Evolutionary conservation across 129 eudicot genomes (phyloP).

Genomic region (carrot (Daucus carota)): DH1_v3.0 NC_030381.2:50107001-50107500

Average conservation of each 20-base stretch:
- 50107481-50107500: conserved; percentile 93
- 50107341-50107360: too few species aligned
- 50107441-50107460: conserved; percentile 74
- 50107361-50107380: too few species aligned
- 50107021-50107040: conserved; percentile 58
- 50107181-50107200: conserved; percentile 80
- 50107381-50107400: not conserved
- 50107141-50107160: not conserved
- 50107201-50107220: conserved; percentile 87
- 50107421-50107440: conserved; percentile 74
- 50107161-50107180: conserved; percentile 50
- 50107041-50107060: conserved; percentile 84
- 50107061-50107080: conserved; percentile 85
- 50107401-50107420: conserved; percentile 55
- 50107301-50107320: too few species aligned
- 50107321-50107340: too few species aligned
- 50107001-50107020: conserved; percentile 89
- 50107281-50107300: too few species aligned
- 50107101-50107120: not conserved
- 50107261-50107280: not conserved
- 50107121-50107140: not conserved
- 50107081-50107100: conserved; percentile 34
- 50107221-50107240: conserved; percentile 95
- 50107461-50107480: conserved; percentile 71
- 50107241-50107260: conserved; percentile 5